Evolutionary conservation across 306 rosid species (phyloP).

Genomic region (Sicyos edulis): DNA sequence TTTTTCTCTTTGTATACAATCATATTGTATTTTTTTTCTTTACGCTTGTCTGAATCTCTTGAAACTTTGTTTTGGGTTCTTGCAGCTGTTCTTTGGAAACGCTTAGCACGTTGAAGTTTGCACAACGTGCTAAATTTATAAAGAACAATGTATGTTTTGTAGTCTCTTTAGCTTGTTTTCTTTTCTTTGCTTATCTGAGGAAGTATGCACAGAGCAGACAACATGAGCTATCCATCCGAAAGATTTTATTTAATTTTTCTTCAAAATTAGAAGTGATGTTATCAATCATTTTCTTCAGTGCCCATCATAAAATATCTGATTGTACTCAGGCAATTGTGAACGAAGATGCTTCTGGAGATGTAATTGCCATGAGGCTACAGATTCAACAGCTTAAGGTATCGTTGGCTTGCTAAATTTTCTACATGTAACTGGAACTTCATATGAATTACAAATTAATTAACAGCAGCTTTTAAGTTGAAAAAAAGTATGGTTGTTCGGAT

Average conservation of each 20-base stretch:
- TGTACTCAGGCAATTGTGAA: constrained; percentile 78
- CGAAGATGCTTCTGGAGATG: constrained; percentile 95
- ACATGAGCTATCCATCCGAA: neutral
- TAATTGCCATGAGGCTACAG: constrained; percentile 87
- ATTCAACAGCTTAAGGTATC: constrained; percentile 92
- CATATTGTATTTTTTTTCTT: neutral
- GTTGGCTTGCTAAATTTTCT: neutral
- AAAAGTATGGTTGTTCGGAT: neutral
- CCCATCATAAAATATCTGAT: constrained; percentile 9
- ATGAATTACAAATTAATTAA: neutral
- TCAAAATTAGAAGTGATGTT: neutral
- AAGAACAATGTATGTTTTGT: constrained; percentile 74
- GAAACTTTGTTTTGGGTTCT: constrained; percentile 22
- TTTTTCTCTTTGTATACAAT: neutral
- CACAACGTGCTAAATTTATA: constrained; percentile 92
- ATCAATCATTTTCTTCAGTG: constrained; percentile 2
- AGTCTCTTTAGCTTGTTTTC: neutral
- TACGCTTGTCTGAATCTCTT: neutral
- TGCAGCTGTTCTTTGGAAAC: constrained; percentile 96
- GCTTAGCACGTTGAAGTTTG: constrained; percentile 94
- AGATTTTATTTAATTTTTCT: neutral
- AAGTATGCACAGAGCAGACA: neutral
- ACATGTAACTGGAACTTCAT: neutral
- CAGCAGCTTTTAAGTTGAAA: neutral
- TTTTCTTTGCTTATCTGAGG: neutral